Evolutionary conservation across 768 basidiomycete species (phyloP).

Genomic region (Megacollybia marginata): DNA sequence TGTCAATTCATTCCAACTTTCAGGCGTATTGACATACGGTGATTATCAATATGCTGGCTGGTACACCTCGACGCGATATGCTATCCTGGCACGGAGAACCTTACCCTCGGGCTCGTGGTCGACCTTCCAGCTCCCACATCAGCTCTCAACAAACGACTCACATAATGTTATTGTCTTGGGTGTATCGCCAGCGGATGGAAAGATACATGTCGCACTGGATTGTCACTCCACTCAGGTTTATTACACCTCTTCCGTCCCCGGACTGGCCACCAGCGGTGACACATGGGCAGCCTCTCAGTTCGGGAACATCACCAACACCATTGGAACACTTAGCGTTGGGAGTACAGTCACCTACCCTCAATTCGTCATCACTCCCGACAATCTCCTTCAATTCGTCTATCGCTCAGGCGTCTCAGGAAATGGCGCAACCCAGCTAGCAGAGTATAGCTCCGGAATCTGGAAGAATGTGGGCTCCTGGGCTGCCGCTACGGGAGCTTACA

Average conservation of each 20-base stretch:
- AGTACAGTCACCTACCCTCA: conserved; percentile 39
- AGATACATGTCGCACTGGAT: conserved; percentile 40
- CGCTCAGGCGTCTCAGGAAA: conserved; percentile 40
- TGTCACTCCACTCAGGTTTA: conserved; percentile 36
- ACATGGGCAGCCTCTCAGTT: conserved; percentile 38
- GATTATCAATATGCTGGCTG: conserved; percentile 37
- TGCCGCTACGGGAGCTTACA: conserved; percentile 34
- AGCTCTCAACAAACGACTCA: conserved; percentile 32
- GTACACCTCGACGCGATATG: conserved; percentile 35
- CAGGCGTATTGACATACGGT: conserved; percentile 30
- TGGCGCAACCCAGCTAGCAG: conserved; percentile 39
- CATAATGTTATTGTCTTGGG: conserved; percentile 39
- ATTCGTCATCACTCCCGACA: conserved; percentile 38
- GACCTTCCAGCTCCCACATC: conserved; percentile 34
- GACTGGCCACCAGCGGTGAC: conserved; percentile 31
- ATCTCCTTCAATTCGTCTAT: conserved; percentile 40
- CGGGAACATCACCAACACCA: conserved; percentile 29
- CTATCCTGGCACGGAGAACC: conserved; percentile 31
- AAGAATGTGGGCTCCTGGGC: conserved; percentile 41
- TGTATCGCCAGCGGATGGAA: conserved; percentile 36
- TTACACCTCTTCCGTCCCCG: conserved; percentile 35
- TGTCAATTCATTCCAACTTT: conserved; percentile 39
- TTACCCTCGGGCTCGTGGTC: conserved; percentile 34
- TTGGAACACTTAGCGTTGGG: conserved; percentile 34
- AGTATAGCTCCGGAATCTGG: conserved; percentile 34